Conservation (phyloP, 495 filamentous ascomycete species). For the Cryomyces minteri region DNA sequence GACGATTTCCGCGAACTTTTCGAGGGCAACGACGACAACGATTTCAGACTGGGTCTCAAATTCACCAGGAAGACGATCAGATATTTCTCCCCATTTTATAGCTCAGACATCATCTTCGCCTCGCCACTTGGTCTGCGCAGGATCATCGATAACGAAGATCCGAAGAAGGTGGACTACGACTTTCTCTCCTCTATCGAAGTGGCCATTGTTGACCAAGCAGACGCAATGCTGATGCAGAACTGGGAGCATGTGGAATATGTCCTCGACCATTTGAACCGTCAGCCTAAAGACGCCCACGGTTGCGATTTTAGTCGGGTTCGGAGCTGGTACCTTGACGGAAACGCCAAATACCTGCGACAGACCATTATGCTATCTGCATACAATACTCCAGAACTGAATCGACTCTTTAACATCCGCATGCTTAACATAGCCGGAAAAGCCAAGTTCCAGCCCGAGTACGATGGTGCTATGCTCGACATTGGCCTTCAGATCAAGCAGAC, state of each 20-base stretch:
- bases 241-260: slow-evolving; percentile 91
- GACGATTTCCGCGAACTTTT: slow-evolving; percentile 85
- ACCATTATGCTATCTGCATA: slow-evolving; percentile 64
- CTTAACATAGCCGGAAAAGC: slow-evolving; percentile 60
- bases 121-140: slow-evolving; percentile 78
- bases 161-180: slow-evolving; percentile 72
- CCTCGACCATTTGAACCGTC: slow-evolving; percentile 79
- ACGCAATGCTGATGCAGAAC: slow-evolving; percentile 91
- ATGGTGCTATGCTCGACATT: slow-evolving; percentile 48
- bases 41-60: slow-evolving; percentile 84
- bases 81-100: slow-evolving; percentile 90
- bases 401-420: slow-evolving; percentile 56
- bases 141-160: slow-evolving; percentile 60
- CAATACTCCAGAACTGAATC: slow-evolving; percentile 77
- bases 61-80: slow-evolving; percentile 92
- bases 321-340: slow-evolving; percentile 76
- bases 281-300: slow-evolving; percentile 76
- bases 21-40: slow-evolving; percentile 85
- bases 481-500: slow-evolving; percentile 57
- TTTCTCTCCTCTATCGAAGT: slow-evolving; percentile 88
- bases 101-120: slow-evolving; percentile 84
- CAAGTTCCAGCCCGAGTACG: slow-evolving; percentile 47
- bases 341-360: slow-evolving; percentile 65
- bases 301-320: slow-evolving; percentile 89
- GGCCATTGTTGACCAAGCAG: slow-evolving; percentile 77